These are phyloP conservation scores for Colletotrichum lini DNA, from an alignment of 2,329 filamentous ascomycete genomes.

Conservation along the genomic window DNA sequence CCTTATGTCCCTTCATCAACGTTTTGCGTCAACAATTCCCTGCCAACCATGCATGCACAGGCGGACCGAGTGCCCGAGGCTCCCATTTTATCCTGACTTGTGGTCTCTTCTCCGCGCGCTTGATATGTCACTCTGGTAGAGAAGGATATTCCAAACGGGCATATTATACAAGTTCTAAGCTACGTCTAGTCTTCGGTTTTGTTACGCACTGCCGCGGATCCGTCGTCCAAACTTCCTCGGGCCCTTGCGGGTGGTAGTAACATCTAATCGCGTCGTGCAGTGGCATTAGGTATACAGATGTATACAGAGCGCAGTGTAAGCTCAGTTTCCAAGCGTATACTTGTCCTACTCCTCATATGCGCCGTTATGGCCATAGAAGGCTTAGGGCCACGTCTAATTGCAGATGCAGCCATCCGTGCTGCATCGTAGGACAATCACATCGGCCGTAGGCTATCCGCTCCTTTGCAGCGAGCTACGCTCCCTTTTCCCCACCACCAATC, in stretches of 20 bases:
- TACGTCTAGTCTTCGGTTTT: not conserved
- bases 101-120: not conserved
- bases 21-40: not conserved
- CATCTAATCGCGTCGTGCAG: not conserved
- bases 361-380: not conserved
- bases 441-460: not conserved
- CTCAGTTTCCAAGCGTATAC: not conserved
- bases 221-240: conserved; percentile 5
- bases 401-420: conserved; percentile 7
- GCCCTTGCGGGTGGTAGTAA: conserved; percentile 26
- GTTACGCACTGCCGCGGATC: not conserved
- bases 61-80: not conserved
- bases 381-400: not conserved
- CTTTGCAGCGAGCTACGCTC: not conserved
- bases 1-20: not conserved
- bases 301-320: not conserved
- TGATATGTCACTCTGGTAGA: not conserved
- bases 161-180: not conserved
- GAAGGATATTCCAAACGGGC: too few relatives aligned
- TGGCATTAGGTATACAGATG: not conserved
- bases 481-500: not conserved
- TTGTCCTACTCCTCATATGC: not conserved
- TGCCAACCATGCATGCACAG: too few relatives aligned
- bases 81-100: not conserved
- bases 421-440: conserved; percentile 6